Evolutionary conservation across 2,329 filamentous ascomycete genomes (phyloP).

Genomic region (Diaporthe sp.): DNA sequence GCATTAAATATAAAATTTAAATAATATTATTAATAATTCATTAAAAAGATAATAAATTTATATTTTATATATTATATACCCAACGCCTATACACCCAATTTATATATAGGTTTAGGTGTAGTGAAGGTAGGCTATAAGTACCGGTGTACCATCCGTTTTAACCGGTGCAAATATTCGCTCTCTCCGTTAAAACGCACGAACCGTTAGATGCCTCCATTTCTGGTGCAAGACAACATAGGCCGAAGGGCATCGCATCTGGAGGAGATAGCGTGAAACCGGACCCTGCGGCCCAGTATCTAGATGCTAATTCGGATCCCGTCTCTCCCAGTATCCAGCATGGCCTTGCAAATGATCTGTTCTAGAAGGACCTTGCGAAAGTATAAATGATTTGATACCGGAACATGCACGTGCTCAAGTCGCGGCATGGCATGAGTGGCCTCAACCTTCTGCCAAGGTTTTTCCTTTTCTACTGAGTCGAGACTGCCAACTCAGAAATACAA

Average conservation of each 20-base stretch:
- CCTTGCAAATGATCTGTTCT: not conserved
- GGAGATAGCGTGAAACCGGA: not conserved
- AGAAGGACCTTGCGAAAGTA: not conserved
- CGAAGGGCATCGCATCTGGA: not conserved
- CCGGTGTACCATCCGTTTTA: no score
- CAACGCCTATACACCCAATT: no score
- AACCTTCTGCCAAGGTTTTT: not conserved
- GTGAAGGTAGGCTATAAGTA: no score
- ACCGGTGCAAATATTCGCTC: no score
- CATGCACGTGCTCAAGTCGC: not conserved
- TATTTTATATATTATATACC: no score
- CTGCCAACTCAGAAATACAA: not conserved
- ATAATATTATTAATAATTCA: no score
- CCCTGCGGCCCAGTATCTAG: not conserved
- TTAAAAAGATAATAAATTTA: no score
- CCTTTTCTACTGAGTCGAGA: conserved; percentile 2
- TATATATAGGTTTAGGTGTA: no score
- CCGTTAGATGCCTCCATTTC: not conserved
- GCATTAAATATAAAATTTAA: no score
- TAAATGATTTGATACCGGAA: not conserved
- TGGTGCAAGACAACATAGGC: not conserved
- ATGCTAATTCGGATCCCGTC: not conserved
- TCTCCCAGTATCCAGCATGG: not conserved
- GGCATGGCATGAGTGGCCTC: not conserved
- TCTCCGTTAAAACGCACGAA: not conserved